Evolutionary conservation across 139 green algal genomes (phyloP).

Genomic region (Pycnococcus provasolii): DNA sequence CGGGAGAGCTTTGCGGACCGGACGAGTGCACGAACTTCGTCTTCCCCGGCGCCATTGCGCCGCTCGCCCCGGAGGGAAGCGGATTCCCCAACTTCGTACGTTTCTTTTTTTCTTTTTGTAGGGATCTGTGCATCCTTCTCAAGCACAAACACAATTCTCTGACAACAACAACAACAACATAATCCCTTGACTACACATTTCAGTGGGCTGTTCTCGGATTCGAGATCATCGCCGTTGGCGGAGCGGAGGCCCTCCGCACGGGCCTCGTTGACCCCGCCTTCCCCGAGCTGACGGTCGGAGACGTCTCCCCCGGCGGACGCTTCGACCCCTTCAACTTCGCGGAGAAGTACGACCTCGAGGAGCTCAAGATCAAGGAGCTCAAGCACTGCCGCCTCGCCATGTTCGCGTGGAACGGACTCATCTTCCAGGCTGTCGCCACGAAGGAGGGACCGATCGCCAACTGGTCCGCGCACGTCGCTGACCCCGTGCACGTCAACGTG

Average conservation of each 20-base stretch:
- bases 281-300: slow-evolving; percentile 18
- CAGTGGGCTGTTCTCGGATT: slow-evolving; percentile 13
- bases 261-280: slow-evolving; percentile 19
- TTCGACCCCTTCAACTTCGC: slow-evolving; percentile 28
- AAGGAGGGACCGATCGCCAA: slow-evolving; percentile 33
- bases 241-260: slow-evolving; percentile 21
- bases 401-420: slow-evolving; percentile 24
- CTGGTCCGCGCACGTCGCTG: slow-evolving; percentile 22
- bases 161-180: no score
- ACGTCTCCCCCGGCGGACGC: slow-evolving; percentile 22
- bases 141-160: no score
- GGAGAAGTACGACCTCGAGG: slow-evolving; percentile 23
- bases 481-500: slow-evolving; percentile 24
- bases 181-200: no score
- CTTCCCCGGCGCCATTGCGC: slow-evolving; percentile 26
- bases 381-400: slow-evolving; percentile 28
- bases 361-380: slow-evolving; percentile 30
- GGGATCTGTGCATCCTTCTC: no score
- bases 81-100: slow-evolving; percentile 18
- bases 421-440: slow-evolving; percentile 25
- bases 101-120: no score
- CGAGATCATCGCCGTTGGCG: slow-evolving; percentile 20
- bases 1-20: slow-evolving; percentile 21
- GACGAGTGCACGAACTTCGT: slow-evolving; percentile 27
- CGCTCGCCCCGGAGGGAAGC: slow-evolving; percentile 23